Conservation (phyloP, 2,329 filamentous ascomycete species). For the Lachnellula suecica region DNA sequence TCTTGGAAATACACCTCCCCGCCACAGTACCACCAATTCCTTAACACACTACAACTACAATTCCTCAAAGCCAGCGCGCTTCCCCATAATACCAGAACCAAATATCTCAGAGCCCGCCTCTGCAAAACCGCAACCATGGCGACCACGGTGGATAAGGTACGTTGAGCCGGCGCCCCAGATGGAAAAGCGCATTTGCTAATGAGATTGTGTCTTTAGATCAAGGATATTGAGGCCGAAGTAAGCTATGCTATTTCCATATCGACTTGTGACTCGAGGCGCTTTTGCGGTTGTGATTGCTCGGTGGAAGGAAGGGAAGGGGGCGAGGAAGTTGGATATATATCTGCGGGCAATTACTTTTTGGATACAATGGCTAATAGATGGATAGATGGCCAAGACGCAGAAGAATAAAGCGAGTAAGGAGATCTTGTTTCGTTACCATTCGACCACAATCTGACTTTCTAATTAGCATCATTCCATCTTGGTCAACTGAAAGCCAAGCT, state of each 20-base stretch:
- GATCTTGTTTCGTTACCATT: neutral
- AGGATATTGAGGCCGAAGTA: constrained; percentile 94
- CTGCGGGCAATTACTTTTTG: too few relatives aligned
- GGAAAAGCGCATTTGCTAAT: too few relatives aligned
- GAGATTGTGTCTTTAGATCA: constrained; percentile 71
- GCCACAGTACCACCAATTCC: too few relatives aligned
- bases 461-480: constrained; percentile 75
- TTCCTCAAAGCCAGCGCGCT: neutral
- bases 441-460: neutral
- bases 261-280: constrained; percentile 9
- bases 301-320: too few relatives aligned
- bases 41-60: neutral
- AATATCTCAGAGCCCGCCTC: neutral
- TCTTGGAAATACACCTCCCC: too few relatives aligned
- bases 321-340: too few relatives aligned
- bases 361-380: constrained; percentile 8
- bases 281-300: too few relatives aligned
- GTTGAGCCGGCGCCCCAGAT: too few relatives aligned
- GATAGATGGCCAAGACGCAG: constrained; percentile 89
- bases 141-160: constrained; percentile 94
- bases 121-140: constrained; percentile 63
- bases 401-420: constrained; percentile 80
- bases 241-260: constrained; percentile 34
- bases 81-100: neutral
- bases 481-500: constrained; percentile 97